Percentiles rank a stretch among this genome's conserved stretches.
Evolutionary conservation across 495 filamentous ascomycete genomes (phyloP).

Genomic region (Jackrogersella multiformis): DNA sequence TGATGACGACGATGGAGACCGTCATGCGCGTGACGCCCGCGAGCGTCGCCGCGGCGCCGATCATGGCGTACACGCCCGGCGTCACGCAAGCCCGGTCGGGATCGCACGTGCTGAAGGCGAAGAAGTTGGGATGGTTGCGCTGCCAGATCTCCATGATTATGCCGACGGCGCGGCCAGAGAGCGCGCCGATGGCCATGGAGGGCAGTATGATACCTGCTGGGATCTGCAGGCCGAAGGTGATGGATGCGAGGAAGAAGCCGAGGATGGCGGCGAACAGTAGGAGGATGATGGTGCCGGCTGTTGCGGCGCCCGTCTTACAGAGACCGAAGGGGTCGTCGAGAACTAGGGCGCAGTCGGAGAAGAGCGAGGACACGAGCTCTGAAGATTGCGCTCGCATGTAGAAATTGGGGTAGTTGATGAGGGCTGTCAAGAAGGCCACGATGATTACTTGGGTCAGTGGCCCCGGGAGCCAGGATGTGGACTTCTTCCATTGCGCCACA

Average conservation of each 20-base stretch:
- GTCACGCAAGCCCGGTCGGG: conserved; percentile 92
- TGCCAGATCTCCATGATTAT: conserved; percentile 92
- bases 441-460: conserved; percentile 80
- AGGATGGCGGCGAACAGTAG: conserved; percentile 81
- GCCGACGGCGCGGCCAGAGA: conserved; percentile 90
- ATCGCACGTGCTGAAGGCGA: conserved; percentile 82
- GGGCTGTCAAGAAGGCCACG: conserved; percentile 79
- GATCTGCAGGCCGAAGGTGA: conserved; percentile 96
- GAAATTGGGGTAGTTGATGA: conserved; percentile 93
- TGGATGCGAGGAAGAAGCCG: conserved; percentile 83
- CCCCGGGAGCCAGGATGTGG: conserved; percentile 63
- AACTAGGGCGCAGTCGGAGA: conserved; percentile 84
- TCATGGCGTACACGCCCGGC: conserved; percentile 94
- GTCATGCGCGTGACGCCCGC: conserved; percentile 99
- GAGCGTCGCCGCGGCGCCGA: conserved; percentile 93
- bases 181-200: conserved; percentile 94
- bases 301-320: conserved; percentile 77
- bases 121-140: conserved; percentile 74
- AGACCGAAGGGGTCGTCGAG: conserved; percentile 86
- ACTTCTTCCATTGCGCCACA: conserved; percentile 82
- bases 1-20: conserved; percentile 96
- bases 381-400: conserved; percentile 94
- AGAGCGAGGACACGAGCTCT: conserved; percentile 90
- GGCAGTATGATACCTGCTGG: conserved; percentile 96
- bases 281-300: conserved; percentile 78